These are phyloP conservation scores for Cryptosporidium xiaoi DNA, from an alignment of 169 alveolate species.

Conservation along the genomic window DNA sequence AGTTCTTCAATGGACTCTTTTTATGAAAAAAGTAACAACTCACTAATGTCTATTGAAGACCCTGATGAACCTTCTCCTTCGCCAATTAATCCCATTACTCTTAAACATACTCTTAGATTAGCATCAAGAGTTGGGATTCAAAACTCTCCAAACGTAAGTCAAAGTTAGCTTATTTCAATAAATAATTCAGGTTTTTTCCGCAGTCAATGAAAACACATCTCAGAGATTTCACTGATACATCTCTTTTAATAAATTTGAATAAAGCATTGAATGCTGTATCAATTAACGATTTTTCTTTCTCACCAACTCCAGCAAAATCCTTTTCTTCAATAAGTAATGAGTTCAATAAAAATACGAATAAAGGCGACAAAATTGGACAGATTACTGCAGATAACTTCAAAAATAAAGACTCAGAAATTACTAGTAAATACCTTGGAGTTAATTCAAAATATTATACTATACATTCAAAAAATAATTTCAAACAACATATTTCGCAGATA, in stretches of 20 bases:
- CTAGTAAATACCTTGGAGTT: neutral
- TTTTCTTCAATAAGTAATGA: neutral
- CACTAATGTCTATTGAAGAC: conserved; percentile 66
- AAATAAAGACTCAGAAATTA: neutral
- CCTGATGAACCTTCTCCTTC: conserved; percentile 75
- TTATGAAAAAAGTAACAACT: neutral
- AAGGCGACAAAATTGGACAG: neutral
- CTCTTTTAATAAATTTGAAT: conserved; percentile 24
- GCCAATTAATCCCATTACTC: conserved; percentile 70
- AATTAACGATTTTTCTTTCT: conserved; percentile 11
- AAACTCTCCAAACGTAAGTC: conserved; percentile 33
- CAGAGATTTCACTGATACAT: conserved; percentile 18
- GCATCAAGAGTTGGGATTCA: conserved; percentile 68
- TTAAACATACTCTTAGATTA: conserved; percentile 61
- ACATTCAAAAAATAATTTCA: too few species aligned
- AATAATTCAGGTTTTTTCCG: neutral
- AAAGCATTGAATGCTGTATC: conserved; percentile 39
- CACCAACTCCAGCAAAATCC: conserved; percentile 24
- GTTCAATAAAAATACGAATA: too few species aligned
- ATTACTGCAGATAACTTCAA: neutral
- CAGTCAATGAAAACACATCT: conserved; percentile 9
- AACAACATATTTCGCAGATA: too few species aligned
- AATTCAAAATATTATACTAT: neutral
- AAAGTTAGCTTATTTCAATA: neutral
- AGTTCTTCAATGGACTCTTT: too few species aligned